Evolutionary conservation across 2,329 filamentous ascomycete species (phyloP), one percentile per base, ranked within the genome.

Genomic region (Berkeleyomyces rouxiae): DNA sequence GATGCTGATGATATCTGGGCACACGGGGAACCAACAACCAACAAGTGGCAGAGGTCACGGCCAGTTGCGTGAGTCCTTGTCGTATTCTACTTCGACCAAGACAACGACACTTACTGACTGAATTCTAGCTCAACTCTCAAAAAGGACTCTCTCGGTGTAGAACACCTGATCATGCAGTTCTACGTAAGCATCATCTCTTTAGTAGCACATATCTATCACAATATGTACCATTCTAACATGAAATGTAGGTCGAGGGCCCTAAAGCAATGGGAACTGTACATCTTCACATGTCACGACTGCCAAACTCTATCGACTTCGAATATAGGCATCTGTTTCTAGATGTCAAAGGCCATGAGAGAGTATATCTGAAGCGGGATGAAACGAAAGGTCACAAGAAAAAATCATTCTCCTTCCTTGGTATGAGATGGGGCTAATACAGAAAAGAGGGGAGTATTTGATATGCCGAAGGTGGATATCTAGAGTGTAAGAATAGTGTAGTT

Each of bases 121-220:
- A 23, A 55, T 13, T 33, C 3, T n/a, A 66, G 65, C 11, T 66
- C 65, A 16, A 63, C 65, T 4, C 53, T 64, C 31, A 31, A 61
- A 47, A 61, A 55, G 36, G 65, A 66, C 51, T 33, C 40, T 11
- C 55, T 58, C 37, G 64, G 64, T 39, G 63, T 64, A 43, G 64
- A 95, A 66, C 90, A 96, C 71, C 72, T 96, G 66, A 76, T 83
- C 66, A 90, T 96, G 81, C 84, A 90, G 68, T 96, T 96, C 72
- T 84, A 93, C 71, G 86, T 88, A 74, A 68, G 82, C 33, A 16
- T 49, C 36, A 13, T 16, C 55, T 13, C 3, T 46, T 46, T 11
- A 3, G 6, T 23, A 71, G 3, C 1, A 47, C 36, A n/a, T 10
- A 11, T 3, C 16, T n/a, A 11, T 7, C 33, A 4, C n/a, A 4